These are phyloP conservation scores for Fusarium nisikadoi DNA, from an alignment of 2,329 filamentous ascomycete species.

Conservation along the genomic window DNA sequence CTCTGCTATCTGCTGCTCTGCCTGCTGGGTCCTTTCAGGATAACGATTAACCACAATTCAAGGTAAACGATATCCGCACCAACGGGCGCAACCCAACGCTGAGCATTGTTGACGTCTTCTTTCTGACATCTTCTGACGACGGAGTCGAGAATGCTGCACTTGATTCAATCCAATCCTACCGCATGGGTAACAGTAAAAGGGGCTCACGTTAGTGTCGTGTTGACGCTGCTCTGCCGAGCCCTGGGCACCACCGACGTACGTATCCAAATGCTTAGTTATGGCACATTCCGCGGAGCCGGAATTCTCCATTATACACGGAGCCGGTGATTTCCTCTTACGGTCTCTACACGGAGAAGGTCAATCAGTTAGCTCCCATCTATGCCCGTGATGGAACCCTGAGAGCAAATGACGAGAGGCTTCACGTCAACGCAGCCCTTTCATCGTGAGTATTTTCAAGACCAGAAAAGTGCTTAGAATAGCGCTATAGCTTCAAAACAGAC, in stretches of 20 bases:
- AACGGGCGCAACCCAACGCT: background rate
- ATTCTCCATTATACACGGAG: conserved; percentile 21
- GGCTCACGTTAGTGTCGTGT: background rate
- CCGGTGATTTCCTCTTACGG: conserved; percentile 19
- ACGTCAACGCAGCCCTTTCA: conserved; percentile 25
- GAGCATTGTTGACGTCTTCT: background rate
- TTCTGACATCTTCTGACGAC: background rate
- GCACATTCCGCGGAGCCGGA: conserved; percentile 24
- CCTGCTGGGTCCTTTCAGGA: background rate
- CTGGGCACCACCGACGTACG: background rate
- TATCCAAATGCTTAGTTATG: background rate
- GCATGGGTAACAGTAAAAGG: conserved; percentile 1
- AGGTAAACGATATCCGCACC: background rate
- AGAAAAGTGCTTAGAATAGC: conserved; percentile 29
- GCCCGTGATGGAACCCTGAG: conserved; percentile 4
- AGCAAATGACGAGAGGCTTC: conserved; percentile 3
- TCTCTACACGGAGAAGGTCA: background rate
- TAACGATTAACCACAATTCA: background rate
- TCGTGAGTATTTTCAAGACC: background rate
- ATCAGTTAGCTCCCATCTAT: background rate
- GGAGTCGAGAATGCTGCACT: background rate
- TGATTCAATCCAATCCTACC: background rate
- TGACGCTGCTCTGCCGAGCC: conserved; percentile 7
- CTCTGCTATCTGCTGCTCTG: background rate
- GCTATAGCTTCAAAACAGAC: conserved; percentile 11